Evolutionary conservation across 139 green algal genomes (phyloP).

Genomic region (Pleodorina starrii): DNA sequence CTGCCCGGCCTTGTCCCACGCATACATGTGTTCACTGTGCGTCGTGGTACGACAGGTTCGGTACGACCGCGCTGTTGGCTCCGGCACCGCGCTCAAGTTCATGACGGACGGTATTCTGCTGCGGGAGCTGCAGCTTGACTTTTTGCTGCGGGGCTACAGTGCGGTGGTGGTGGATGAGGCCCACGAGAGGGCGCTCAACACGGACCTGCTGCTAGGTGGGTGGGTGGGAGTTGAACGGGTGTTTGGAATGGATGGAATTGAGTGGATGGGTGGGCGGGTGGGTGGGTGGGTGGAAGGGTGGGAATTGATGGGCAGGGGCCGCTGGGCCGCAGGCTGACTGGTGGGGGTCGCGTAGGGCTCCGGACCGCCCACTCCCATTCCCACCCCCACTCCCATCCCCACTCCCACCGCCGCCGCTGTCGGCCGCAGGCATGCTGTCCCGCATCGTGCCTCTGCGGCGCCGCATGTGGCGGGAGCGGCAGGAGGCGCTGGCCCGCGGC

Average conservation of each 20-base stretch:
- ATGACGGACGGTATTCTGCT: slow-evolving; percentile 98
- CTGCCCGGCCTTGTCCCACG: too few relatives aligned
- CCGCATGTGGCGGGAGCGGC: slow-evolving; percentile 67
- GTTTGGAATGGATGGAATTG: too few relatives aligned
- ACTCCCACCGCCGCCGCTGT: neutral
- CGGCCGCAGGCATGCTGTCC: slow-evolving; percentile 87
- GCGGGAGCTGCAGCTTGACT: slow-evolving; percentile 82
- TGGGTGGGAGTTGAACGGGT: neutral
- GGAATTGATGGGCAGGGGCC: too few relatives aligned
- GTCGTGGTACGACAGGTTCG: slow-evolving; percentile 81
- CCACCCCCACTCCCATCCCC: neutral
- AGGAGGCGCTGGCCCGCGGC: slow-evolving; percentile 30
- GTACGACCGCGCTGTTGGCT: slow-evolving; percentile 81
- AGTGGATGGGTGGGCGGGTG: too few relatives aligned
- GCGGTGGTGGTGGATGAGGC: slow-evolving; percentile 96
- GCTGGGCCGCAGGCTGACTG: too few relatives aligned
- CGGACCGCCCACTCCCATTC: too few relatives aligned
- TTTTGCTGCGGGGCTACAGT: slow-evolving; percentile 58
- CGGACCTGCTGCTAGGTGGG: slow-evolving; percentile 89
- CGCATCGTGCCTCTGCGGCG: slow-evolving; percentile 88
- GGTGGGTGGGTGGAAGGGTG: too few relatives aligned
- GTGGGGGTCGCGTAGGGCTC: too few relatives aligned
- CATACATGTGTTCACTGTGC: too few relatives aligned
- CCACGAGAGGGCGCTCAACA: slow-evolving; percentile 94
- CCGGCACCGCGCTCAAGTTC: slow-evolving; percentile 87